A percentile compares a stretch with the other conserved stretches of the same genome.
phyloP scores from a whole-genome alignment of 257 asterid genomes.

The Solanum gandarillasii region DNA sequence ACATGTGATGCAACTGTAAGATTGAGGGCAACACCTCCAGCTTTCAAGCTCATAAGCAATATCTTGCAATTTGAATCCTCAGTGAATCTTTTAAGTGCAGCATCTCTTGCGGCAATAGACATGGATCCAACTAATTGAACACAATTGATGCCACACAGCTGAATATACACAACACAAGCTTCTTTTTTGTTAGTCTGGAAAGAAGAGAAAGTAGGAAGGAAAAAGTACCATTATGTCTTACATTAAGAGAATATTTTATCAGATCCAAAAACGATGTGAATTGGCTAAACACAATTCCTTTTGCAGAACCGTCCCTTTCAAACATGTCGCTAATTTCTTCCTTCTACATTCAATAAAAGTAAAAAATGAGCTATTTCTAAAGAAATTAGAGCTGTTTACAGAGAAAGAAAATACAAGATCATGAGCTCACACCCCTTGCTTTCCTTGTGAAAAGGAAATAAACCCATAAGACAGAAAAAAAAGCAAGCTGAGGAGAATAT shows the following conservation, averaged over 20 bases:
- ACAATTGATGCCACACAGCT: slow-evolving; percentile 64
- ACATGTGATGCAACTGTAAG: slow-evolving; percentile 94
- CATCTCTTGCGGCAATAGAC: slow-evolving; percentile 70
- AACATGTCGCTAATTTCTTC: not conserved
- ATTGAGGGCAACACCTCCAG: slow-evolving; percentile 92
- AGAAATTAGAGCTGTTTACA: not conserved
- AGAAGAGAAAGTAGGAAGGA: not conserved
- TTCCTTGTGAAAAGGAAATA: not conserved
- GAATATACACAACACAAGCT: not conserved
- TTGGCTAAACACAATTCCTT: not conserved
- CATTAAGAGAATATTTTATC: not conserved
- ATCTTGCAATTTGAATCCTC: slow-evolving; percentile 57
- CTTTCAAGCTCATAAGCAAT: slow-evolving; percentile 32
- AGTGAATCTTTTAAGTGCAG: slow-evolving; percentile 57
- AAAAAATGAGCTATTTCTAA: not conserved
- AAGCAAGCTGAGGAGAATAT: not conserved
- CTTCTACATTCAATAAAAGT: not conserved
- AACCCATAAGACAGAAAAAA: not conserved
- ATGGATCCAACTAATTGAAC: slow-evolving; percentile 64
- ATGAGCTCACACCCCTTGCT: not conserved
- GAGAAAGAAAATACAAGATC: not conserved
- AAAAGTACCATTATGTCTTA: not conserved
- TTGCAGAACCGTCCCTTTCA: not conserved
- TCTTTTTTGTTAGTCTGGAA: not conserved
- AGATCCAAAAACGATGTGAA: not conserved